Evolutionary conservation across 805 yeast species (phyloP).

Genomic region (Wickerhamomyces mucosus): DNA sequence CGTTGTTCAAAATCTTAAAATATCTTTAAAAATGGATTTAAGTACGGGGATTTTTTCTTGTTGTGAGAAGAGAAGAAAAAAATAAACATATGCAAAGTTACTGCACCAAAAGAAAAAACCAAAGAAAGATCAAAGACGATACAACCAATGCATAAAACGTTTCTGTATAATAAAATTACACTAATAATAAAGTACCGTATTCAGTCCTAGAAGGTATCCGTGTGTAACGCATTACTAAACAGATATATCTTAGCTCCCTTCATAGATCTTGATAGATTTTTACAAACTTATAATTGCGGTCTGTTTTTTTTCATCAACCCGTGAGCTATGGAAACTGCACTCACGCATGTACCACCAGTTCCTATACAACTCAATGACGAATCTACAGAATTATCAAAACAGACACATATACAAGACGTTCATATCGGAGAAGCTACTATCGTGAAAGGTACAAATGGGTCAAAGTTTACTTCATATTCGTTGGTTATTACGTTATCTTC

Average conservation of each 20-base stretch:
- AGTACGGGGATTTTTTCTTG: neutral
- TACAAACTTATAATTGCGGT: neutral
- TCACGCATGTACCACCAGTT: conserved; percentile 25
- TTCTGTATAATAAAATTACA: no score
- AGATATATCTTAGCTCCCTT: no score
- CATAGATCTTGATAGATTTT: no score
- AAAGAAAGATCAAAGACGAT: no score
- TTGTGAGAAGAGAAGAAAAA: no score
- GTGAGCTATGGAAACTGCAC: neutral
- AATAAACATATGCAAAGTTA: no score
- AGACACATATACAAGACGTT: conserved; percentile 16
- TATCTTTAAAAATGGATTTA: neutral
- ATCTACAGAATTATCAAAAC: conserved; percentile 11
- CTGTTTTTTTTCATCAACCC: neutral
- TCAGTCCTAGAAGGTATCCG: neutral
- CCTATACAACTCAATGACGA: conserved; percentile 32
- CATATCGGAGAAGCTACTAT: conserved; percentile 29
- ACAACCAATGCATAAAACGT: no score
- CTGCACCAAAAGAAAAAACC: no score
- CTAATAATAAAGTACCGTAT: neutral
- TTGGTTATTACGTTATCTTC: conserved; percentile 26
- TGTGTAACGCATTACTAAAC: neutral
- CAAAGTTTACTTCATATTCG: conserved; percentile 34
- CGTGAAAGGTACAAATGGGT: conserved; percentile 26
- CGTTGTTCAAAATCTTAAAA: no score